phyloP scores from a whole-genome alignment of 352 stramenopile genomes.

The Saprolegnia parasitica region DNA sequence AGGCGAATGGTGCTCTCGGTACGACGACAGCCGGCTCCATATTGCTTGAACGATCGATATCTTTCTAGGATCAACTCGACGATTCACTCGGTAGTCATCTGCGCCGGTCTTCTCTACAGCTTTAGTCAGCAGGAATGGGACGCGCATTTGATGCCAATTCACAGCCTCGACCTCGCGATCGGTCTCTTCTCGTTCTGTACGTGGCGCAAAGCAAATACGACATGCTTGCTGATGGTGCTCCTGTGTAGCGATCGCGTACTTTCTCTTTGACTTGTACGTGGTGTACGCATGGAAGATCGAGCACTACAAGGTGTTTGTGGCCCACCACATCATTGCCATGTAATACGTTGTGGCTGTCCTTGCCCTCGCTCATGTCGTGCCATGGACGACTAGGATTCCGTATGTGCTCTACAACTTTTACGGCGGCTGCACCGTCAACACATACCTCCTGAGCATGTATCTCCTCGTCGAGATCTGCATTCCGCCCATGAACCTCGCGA shows the following conservation, averaged over 20 bases:
- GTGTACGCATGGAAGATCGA: conserved; percentile 65
- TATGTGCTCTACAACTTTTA: conserved; percentile 83
- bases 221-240: not conserved
- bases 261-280: conserved; percentile 75
- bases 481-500: conserved; percentile 75
- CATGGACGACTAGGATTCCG: conserved; percentile 43
- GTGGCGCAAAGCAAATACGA: no score
- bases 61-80: conserved; percentile 66
- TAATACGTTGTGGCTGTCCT: conserved; percentile 38
- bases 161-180: conserved; percentile 45
- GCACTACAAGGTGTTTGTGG: conserved; percentile 70
- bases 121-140: conserved; percentile 60
- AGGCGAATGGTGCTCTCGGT: conserved; percentile 80
- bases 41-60: no score
- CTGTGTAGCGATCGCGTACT: conserved; percentile 67
- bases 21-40: no score
- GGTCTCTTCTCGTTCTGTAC: conserved; percentile 77
- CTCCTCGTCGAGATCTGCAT: conserved; percentile 80
- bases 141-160: conserved; percentile 48
- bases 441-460: conserved; percentile 77
- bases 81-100: conserved; percentile 65
- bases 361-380: not conserved
- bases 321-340: conserved; percentile 73
- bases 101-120: conserved; percentile 58
- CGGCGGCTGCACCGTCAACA: conserved; percentile 59